Conservation (phyloP, 352 stramenopile species). For the Phytopythium oedochilum region DNA sequence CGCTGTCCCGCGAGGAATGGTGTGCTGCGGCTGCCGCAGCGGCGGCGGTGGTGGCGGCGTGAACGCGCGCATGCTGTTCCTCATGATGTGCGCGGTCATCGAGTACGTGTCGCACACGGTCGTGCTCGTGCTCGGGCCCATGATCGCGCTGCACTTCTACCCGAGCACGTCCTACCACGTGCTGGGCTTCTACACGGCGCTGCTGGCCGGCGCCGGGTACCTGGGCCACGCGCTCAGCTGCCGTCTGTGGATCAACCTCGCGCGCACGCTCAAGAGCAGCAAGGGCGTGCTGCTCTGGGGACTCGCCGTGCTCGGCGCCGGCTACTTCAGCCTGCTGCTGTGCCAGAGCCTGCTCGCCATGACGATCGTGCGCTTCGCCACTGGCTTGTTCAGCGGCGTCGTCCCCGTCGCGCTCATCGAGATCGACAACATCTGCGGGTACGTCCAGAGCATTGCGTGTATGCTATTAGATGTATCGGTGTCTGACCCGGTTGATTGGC, state of each 20-base stretch:
- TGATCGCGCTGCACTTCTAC: constrained; percentile 79
- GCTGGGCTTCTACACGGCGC: constrained; percentile 72
- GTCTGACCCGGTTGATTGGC: background rate
- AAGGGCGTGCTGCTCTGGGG: constrained; percentile 84
- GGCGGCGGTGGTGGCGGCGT: constrained; percentile 39
- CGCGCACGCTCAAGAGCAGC: constrained; percentile 63
- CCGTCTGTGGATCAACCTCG: constrained; percentile 76
- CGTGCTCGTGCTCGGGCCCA: constrained; percentile 59
- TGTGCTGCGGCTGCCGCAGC: constrained; percentile 60
- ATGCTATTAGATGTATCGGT: no score
- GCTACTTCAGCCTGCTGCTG: constrained; percentile 70
- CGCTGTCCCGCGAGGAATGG: constrained; percentile 25
- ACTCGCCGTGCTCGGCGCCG: constrained; percentile 54
- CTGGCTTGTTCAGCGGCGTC: constrained; percentile 69
- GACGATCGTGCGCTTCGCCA: constrained; percentile 71
- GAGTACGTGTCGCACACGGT: constrained; percentile 74
- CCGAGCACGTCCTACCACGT: constrained; percentile 65
- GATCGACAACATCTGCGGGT: constrained; percentile 82
- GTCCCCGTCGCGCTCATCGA: constrained; percentile 71
- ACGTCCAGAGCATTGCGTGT: no score
- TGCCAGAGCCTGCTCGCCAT: constrained; percentile 78
- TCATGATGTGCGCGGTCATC: constrained; percentile 75
- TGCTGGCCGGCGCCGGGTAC: constrained; percentile 62
- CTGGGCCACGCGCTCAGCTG: constrained; percentile 67
- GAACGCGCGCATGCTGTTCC: constrained; percentile 71